Evolutionary conservation across 768 basidiomycete species (phyloP).

Genomic region (Lentinula sp.): DNA sequence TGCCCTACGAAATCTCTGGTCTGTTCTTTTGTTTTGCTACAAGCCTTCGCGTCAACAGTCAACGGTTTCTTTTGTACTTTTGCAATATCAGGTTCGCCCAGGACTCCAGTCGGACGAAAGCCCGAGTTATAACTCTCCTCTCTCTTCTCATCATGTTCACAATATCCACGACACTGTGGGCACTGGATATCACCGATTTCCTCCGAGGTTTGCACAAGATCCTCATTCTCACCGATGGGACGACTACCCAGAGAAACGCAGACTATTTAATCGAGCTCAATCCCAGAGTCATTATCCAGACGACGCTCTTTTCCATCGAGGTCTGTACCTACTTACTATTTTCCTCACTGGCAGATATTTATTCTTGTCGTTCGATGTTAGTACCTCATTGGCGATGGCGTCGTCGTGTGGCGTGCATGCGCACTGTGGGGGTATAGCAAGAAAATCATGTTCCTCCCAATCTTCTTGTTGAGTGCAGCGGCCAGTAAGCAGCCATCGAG

Average conservation of each 20-base stretch:
- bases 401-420: slow-evolving; percentile 1
- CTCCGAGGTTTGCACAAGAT: background rate
- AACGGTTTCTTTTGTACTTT: background rate
- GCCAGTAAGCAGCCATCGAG: background rate
- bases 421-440: background rate
- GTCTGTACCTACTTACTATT: background rate
- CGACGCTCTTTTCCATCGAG: background rate
- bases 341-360: background rate
- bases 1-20: background rate
- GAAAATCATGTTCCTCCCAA: background rate
- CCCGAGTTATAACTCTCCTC: background rate
- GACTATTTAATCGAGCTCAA: background rate
- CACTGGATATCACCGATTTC: background rate
- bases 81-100: background rate
- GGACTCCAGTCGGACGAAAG: background rate
- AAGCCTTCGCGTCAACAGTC: too few relatives aligned
- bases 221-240: background rate
- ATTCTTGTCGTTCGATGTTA: background rate
- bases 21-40: background rate
- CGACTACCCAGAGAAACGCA: background rate
- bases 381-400: slow-evolving; percentile 1
- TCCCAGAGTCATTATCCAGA: background rate
- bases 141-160: background rate
- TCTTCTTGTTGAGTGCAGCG: background rate
- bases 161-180: background rate